Evolutionary conservation across 2,329 filamentous ascomycete species (phyloP).

Genomic region (Septoria petroselini): DNA sequence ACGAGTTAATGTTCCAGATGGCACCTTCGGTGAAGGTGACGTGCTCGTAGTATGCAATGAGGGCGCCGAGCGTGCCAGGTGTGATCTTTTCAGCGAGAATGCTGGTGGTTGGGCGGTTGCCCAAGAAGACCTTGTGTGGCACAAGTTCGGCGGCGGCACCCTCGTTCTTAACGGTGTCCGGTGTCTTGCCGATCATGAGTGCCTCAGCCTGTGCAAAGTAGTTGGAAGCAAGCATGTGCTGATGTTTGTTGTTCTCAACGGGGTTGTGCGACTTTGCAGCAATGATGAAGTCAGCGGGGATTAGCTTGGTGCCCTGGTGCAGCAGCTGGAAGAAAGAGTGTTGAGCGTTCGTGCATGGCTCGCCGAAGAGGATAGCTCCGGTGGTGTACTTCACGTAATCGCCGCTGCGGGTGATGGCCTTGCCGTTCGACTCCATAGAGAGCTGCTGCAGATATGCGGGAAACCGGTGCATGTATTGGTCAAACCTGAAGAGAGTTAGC

Average conservation of each 20-base stretch:
- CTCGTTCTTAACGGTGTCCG: conserved; percentile 74
- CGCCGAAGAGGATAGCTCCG: conserved; percentile 91
- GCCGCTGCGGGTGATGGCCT: conserved; percentile 85
- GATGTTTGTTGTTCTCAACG: conserved; percentile 85
- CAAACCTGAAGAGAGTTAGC: conserved; percentile 61
- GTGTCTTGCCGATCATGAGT: conserved; percentile 82
- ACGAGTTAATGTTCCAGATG: conserved; percentile 99
- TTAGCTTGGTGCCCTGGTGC: conserved; percentile 98
- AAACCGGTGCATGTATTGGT: conserved; percentile 99
- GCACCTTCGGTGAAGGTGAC: conserved; percentile 96
- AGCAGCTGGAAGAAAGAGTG: conserved; percentile 99
- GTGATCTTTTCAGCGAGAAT: conserved; percentile 94
- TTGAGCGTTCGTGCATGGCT: conserved; percentile 98
- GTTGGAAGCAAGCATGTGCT: conserved; percentile 92
- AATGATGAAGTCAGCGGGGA: conserved; percentile 96
- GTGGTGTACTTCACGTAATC: conserved; percentile 96
- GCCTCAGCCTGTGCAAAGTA: conserved; percentile 87
- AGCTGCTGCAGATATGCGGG: conserved; percentile 98
- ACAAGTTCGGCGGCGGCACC: conserved; percentile 71
- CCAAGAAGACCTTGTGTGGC: conserved; percentile 98
- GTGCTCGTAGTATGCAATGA: conserved; percentile 99
- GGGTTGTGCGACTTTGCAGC: conserved; percentile 97
- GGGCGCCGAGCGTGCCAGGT: conserved; percentile 83
- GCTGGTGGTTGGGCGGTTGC: conserved; percentile 93
- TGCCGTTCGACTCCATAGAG: conserved; percentile 99